Conservation (phyloP, 805 yeast genomes). For the Nakazawaea pomicola region DNA sequence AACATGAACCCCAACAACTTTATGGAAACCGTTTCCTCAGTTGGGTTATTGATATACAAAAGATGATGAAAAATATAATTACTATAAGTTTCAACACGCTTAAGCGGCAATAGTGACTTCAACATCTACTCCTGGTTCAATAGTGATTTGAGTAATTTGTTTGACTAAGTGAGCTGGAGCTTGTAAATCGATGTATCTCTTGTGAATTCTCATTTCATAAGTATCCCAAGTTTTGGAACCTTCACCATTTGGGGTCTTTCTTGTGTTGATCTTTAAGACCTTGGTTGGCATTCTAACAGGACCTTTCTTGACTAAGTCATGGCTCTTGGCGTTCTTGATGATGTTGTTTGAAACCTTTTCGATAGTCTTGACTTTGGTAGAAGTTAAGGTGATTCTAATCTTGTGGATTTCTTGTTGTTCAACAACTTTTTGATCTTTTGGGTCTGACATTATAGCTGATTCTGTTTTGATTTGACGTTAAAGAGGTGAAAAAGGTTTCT, state of each 20-base stretch:
- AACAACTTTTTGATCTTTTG: slow-evolving; percentile 79
- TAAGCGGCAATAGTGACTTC: slow-evolving; percentile 88
- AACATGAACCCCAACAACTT: background rate
- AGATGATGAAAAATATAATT: background rate
- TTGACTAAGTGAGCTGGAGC: slow-evolving; percentile 92
- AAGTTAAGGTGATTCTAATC: slow-evolving; percentile 98
- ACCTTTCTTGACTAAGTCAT: slow-evolving; percentile 90
- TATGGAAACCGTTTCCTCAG: background rate
- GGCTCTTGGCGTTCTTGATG: slow-evolving; percentile 78
- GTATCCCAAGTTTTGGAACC: slow-evolving; percentile 99
- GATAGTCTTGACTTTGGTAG: slow-evolving; percentile 97
- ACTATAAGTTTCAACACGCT: slow-evolving; percentile 20
- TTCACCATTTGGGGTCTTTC: slow-evolving; percentile 99
- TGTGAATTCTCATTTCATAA: slow-evolving; percentile 99
- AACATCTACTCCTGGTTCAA: slow-evolving; percentile 99
- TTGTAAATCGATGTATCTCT: slow-evolving; percentile 97
- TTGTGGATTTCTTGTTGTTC: slow-evolving; percentile 84
- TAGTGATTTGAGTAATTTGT: slow-evolving; percentile 95
- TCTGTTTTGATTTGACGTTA: slow-evolving; percentile 30
- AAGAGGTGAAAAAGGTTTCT: slow-evolving; percentile 9
- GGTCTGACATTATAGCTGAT: slow-evolving; percentile 64
- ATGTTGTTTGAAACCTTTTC: slow-evolving; percentile 94
- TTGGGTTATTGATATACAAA: background rate
- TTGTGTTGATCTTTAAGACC: slow-evolving; percentile 96
- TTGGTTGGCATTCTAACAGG: slow-evolving; percentile 99